These are phyloP conservation scores for Lophiostoma macrostomum DNA, from an alignment of 495 filamentous ascomycete genomes.

Conservation along the genomic window DNA sequence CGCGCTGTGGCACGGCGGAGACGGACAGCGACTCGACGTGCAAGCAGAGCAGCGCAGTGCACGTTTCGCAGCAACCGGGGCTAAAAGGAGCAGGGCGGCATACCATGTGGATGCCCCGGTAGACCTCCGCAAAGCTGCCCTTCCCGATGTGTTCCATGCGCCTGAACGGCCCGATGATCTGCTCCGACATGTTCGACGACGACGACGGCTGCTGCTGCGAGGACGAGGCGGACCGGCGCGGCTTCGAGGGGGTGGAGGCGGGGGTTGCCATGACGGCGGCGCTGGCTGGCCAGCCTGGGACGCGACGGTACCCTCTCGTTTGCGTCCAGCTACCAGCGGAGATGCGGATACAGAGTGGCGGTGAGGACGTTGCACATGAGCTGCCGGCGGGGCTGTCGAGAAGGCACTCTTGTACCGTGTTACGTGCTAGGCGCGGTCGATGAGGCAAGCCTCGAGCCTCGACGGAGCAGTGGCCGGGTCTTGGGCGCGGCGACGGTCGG, in stretches of 20 bases:
- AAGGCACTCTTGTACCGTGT: no score
- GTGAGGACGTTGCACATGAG: constrained; percentile 50
- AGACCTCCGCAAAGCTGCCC: constrained; percentile 95
- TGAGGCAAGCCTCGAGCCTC: no score
- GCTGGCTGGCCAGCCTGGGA: constrained; percentile 22
- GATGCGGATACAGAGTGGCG: constrained; percentile 46
- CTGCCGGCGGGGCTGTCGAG: constrained; percentile 2
- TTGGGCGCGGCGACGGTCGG: neutral
- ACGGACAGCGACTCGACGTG: no score
- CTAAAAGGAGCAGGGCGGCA: constrained; percentile 41
- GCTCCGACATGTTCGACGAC: constrained; percentile 44
- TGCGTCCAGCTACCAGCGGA: constrained; percentile 43
- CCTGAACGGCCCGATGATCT: constrained; percentile 71
- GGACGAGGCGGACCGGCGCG: constrained; percentile 46
- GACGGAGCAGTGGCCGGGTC: constrained; percentile 1
- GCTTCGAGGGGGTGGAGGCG: constrained; percentile 41
- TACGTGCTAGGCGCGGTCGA: no score
- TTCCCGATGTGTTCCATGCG: constrained; percentile 84
- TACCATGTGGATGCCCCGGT: constrained; percentile 79
- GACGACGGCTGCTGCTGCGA: constrained; percentile 48
- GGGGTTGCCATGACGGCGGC: constrained; percentile 44
- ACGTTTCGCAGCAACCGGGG: no score
- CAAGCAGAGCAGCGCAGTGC: no score
- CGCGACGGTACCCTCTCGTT: neutral
- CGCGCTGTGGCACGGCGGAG: no score